Conservation (phyloP, 2,329 filamentous ascomycete species). For the Tolypocladium capitatum region DNA sequence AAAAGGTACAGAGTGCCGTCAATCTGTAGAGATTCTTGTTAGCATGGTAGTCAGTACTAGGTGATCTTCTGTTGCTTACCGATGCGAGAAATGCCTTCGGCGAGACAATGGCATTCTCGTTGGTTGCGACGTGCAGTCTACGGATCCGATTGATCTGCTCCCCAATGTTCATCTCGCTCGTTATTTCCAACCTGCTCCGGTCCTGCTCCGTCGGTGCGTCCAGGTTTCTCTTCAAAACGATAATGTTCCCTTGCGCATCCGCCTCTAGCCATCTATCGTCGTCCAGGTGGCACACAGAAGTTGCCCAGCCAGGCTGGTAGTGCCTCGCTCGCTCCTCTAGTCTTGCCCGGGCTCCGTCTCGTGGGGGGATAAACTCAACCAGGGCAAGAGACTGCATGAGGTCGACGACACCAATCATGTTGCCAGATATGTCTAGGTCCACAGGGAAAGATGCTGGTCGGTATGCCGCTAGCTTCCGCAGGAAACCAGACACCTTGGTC, state of each 20-base stretch:
- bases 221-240: slow-evolving; percentile 62
- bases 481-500: slow-evolving; percentile 38
- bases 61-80: slow-evolving; percentile 34
- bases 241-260: slow-evolving; percentile 78
- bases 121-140: slow-evolving; percentile 53
- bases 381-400: slow-evolving; percentile 86
- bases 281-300: slow-evolving; percentile 60
- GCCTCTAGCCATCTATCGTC: slow-evolving; percentile 66
- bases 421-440: slow-evolving; percentile 60
- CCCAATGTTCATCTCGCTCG: slow-evolving; percentile 71
- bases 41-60: not conserved
- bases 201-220: slow-evolving; percentile 66
- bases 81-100: slow-evolving; percentile 83
- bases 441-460: slow-evolving; percentile 75
- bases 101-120: slow-evolving; percentile 52
- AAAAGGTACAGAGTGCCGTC: slow-evolving; percentile 90
- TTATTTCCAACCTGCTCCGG: slow-evolving; percentile 54
- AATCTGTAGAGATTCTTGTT: slow-evolving; percentile 36
- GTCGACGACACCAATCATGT: slow-evolving; percentile 73
- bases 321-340: slow-evolving; percentile 68
- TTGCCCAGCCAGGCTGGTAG: slow-evolving; percentile 70
- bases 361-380: slow-evolving; percentile 52
- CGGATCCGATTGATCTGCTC: slow-evolving; percentile 89
- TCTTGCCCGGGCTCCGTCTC: slow-evolving; percentile 42
- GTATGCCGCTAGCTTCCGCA: slow-evolving; percentile 63